phyloP scores from a whole-genome alignment of 2,329 filamentous ascomycete species.

The Monosporascus sp. region DNA sequence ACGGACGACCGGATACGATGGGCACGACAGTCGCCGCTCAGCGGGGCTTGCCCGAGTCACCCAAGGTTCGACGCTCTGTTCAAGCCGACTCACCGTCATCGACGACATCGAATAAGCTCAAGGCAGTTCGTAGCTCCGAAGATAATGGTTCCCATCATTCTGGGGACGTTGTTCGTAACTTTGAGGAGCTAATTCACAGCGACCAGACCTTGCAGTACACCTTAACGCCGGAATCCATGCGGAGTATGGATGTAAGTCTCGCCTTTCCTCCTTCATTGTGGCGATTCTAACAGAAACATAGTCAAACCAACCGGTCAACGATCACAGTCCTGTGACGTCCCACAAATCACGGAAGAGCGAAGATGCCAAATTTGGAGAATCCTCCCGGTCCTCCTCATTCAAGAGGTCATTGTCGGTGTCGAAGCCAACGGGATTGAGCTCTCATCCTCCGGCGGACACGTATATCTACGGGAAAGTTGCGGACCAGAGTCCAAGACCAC shows the following conservation, averaged over 20 bases:
- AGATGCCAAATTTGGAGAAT: constrained; percentile 35
- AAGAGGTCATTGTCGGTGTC: constrained; percentile 37
- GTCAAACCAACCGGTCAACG: constrained; percentile 36
- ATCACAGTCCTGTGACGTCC: constrained; percentile 35
- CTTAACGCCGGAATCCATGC: constrained; percentile 73
- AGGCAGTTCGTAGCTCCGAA: constrained; percentile 52
- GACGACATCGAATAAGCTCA: constrained; percentile 45
- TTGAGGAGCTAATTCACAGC: constrained; percentile 77
- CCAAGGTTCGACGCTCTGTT: constrained; percentile 29
- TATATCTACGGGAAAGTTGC: constrained; percentile 19
- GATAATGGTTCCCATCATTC: constrained; percentile 44
- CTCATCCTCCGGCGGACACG: constrained; percentile 29
- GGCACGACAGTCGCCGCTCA: constrained; percentile 6
- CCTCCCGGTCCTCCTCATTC: constrained; percentile 40
- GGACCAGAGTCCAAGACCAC: constrained; percentile 26
- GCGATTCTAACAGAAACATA: constrained; percentile 23
- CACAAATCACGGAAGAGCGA: constrained; percentile 43
- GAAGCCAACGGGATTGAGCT: constrained; percentile 32
- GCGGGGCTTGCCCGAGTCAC: constrained; percentile 23
- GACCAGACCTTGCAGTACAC: constrained; percentile 81
- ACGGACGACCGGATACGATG: constrained; percentile 11
- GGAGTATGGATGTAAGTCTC: constrained; percentile 63
- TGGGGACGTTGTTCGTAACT: constrained; percentile 60
- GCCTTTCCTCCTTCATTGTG: constrained; percentile 1
- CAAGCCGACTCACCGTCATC: constrained; percentile 48